phyloP scores from a whole-genome alignment of 495 filamentous ascomycete species.

The Polyplosphaeria fusca region DNA sequence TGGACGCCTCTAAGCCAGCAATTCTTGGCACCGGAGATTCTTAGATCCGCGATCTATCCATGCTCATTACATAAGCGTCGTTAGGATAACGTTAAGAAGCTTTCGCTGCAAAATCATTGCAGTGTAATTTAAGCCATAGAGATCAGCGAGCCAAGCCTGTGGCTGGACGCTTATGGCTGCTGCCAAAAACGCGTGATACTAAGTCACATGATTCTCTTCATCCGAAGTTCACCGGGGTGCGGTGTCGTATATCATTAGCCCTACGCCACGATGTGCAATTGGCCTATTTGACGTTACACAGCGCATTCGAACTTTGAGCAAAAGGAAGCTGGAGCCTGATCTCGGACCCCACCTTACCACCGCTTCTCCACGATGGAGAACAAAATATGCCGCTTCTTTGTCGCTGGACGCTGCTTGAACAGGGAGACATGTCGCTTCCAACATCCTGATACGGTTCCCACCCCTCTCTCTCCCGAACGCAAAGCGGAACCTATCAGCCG shows the following conservation, averaged over 20 bases:
- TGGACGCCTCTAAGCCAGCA: no score
- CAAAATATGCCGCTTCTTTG: slow-evolving; percentile 2
- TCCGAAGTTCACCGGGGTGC: slow-evolving; percentile 20
- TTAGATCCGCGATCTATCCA: no score
- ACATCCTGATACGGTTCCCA: not conserved
- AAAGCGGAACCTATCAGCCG: not conserved
- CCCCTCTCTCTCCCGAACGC: not conserved
- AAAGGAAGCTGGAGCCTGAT: slow-evolving; percentile 1
- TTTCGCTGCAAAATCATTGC: slow-evolving; percentile 1
- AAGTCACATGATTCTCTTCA: slow-evolving; percentile 18
- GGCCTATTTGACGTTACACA: slow-evolving; percentile 1
- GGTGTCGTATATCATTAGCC: slow-evolving; percentile 13
- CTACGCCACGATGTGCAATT: slow-evolving; percentile 13
- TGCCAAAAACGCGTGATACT: slow-evolving; percentile 19
- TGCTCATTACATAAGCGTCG: not conserved
- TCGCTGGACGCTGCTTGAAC: not conserved
- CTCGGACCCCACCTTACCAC: not conserved
- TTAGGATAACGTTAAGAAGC: not conserved
- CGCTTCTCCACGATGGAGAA: not conserved
- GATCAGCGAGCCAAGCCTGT: no score
- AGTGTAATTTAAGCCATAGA: no score
- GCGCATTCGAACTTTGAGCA: not conserved
- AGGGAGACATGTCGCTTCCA: slow-evolving; percentile 1
- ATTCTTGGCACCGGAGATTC: no score
- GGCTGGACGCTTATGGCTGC: slow-evolving; percentile 8